These are phyloP conservation scores for Ophiostoma himal-ulmi DNA, from an alignment of 2,329 filamentous ascomycete genomes.

Conservation along the genomic window DNA sequence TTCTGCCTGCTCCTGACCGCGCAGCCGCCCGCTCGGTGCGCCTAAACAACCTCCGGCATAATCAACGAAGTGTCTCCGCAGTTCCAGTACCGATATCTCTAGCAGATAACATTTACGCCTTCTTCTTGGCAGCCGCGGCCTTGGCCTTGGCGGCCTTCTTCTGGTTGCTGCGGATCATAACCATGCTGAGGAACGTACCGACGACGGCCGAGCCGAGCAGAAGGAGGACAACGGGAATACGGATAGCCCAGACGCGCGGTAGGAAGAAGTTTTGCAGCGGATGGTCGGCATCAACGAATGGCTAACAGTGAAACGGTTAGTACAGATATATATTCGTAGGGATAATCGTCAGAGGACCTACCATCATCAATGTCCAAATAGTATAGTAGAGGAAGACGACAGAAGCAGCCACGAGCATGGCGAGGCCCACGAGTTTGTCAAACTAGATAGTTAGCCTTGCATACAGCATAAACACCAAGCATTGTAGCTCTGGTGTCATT, in stretches of 20 bases:
- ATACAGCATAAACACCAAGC: slow-evolving; percentile 20
- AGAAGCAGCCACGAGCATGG: slow-evolving; percentile 61
- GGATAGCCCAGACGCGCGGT: slow-evolving; percentile 96
- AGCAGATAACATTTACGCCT: slow-evolving; percentile 51
- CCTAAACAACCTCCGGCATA: not conserved
- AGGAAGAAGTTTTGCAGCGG: slow-evolving; percentile 92
- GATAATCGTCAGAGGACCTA: slow-evolving; percentile 39
- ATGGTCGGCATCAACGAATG: slow-evolving; percentile 94
- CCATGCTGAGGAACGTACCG: slow-evolving; percentile 88
- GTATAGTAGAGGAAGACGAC: slow-evolving; percentile 80
- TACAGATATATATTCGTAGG: not conserved
- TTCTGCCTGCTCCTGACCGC: not conserved
- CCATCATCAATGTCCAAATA: slow-evolving; percentile 96
- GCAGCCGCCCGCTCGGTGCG: not conserved
- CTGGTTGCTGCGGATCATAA: slow-evolving; percentile 98
- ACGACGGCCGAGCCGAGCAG: slow-evolving; percentile 89
- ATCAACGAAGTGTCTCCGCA: not conserved
- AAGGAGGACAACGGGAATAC: slow-evolving; percentile 94
- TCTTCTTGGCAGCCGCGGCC: slow-evolving; percentile 69
- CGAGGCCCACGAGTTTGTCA: slow-evolving; percentile 71
- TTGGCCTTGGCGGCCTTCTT: slow-evolving; percentile 96
- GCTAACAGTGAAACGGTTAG: slow-evolving; percentile 47
- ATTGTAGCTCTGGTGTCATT: not conserved
- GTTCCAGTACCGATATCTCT: not conserved
- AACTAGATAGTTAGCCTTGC: slow-evolving; percentile 51